Base-by-base conservation (phyloP, 208 protist genomes). In the Trypanosoma vivax region DNA sequence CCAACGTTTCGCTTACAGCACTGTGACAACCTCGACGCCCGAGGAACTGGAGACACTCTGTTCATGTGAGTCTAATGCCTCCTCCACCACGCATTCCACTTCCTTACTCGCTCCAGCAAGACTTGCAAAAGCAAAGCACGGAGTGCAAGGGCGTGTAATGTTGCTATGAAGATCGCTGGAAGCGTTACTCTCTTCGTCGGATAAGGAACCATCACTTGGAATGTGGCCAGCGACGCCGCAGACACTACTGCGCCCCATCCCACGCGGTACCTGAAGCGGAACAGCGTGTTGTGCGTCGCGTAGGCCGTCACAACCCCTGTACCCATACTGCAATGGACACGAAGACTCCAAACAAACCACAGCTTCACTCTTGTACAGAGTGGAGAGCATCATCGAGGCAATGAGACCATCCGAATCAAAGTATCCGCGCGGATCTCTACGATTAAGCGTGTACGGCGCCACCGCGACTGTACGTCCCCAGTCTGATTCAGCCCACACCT, bases 401-500 rank as follows among this genome's bases (percentile, higher is more conserved):
- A 76, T 54, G 40, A 63, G 73, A 27, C 78, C 73, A 42, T 50
- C 35, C 14, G 49, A n/a, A 33, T 38, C 50, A 39, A 82, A 70
- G 69, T 92, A 92, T 5, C 51, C 31, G 1, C 5, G 18, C 14
- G 81, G 81, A 43, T 92, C 85, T 5, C 84, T 58, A 4, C 85
- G 69, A 11, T 54, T 13, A 1, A 89, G 56, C 3, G 85, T 92
- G 71, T 90, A 92, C 14, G 85, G 73, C 6, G 66, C 61, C 46
- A 90, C 59, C 38, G 57, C 30, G 5, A 89, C 73, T 7, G 78
- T 84, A 53, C 56, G 62, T 7, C 48, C 66, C 85, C 85, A 92
- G 53, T 92, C 85, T 19, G 30, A 45, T 48, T 68, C 52, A 14
- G 19, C 46, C 81, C 85, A 92, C 30, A 86, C 73, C 38, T 90